A percentile compares a stretch with the other conserved stretches of the same genome.
These are phyloP conservation scores for Leptographium galeiforme DNA, from an alignment of 2,329 filamentous ascomycete species.

Conservation along the genomic window DNA sequence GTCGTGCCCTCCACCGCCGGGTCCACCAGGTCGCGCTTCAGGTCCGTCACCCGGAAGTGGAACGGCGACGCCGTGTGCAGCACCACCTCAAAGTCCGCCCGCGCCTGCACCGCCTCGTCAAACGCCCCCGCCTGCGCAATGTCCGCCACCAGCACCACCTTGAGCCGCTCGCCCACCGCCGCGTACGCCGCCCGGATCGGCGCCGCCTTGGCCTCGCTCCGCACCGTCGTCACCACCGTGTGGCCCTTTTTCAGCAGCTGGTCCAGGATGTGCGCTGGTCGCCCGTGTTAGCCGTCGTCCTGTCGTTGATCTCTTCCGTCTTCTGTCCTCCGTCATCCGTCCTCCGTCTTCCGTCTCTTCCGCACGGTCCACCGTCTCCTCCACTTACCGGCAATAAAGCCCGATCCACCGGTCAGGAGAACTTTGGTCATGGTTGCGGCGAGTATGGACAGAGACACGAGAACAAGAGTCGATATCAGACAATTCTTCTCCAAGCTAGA, in stretches of 20 bases:
- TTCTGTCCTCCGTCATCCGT: neutral
- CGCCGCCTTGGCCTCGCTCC: slow-evolving; percentile 38
- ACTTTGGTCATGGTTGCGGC: slow-evolving; percentile 27
- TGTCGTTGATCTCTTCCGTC: neutral
- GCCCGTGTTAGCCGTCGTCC: too few species aligned
- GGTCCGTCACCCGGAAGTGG: slow-evolving; percentile 37
- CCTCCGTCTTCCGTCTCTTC: neutral
- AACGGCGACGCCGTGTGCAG: slow-evolving; percentile 50
- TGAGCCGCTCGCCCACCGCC: slow-evolving; percentile 27
- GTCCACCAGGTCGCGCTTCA: slow-evolving; percentile 40
- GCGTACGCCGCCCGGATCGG: slow-evolving; percentile 37
- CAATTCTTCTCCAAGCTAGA: neutral
- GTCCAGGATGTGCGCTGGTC: slow-evolving; percentile 38
- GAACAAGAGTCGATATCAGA: neutral
- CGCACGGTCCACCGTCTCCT: too few species aligned
- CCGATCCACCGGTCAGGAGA: slow-evolving; percentile 34
- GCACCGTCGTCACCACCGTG: slow-evolving; percentile 41
- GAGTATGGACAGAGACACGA: too few species aligned
- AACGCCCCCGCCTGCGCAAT: slow-evolving; percentile 65
- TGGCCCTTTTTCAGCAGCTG: slow-evolving; percentile 37
- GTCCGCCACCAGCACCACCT: slow-evolving; percentile 56
- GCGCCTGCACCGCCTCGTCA: slow-evolving; percentile 40
- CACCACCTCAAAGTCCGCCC: slow-evolving; percentile 37
- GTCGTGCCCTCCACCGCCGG: slow-evolving; percentile 48
- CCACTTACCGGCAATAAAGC: slow-evolving; percentile 35